Percentiles rank a stretch among this genome's conserved stretches.
Conservation (phyloP, 352 stramenopile genomes). For the Elongisporangium prolatum region DNA sequence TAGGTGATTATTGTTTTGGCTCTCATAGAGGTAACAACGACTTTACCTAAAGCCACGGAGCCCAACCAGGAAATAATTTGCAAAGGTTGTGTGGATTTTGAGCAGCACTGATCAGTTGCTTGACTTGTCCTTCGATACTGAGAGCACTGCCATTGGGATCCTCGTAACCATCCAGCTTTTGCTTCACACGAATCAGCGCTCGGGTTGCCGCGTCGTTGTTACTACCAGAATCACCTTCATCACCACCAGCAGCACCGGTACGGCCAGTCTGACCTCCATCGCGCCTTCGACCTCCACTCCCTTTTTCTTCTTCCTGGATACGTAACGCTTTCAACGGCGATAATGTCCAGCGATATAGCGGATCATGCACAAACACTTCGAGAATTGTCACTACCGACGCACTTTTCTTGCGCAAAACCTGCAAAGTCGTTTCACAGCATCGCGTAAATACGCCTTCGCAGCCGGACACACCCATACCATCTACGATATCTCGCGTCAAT, state of each 20-base stretch:
- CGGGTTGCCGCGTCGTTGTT: conserved; percentile 89
- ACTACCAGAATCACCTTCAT: conserved; percentile 11
- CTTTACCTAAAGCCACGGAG: conserved; percentile 86
- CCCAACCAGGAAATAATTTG: conserved; percentile 95
- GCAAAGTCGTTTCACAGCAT: conserved; percentile 92
- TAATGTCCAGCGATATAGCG: conserved; percentile 98
- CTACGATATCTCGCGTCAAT: conserved; percentile 98
- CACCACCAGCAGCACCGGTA: conserved; percentile 9
- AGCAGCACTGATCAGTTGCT: conserved; percentile 96
- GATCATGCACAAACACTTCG: conserved; percentile 98
- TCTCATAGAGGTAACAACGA: neutral
- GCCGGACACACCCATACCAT: conserved; percentile 97
- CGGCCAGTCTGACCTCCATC: conserved; percentile 8
- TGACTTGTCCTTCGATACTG: conserved; percentile 97
- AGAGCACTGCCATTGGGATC: conserved; percentile 95
- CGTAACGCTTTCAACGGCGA: conserved; percentile 86
- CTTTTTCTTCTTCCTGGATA: conserved; percentile 57
- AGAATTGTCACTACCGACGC: conserved; percentile 97
- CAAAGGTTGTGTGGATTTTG: conserved; percentile 95
- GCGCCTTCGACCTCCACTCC: conserved; percentile 3
- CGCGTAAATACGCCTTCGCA: conserved; percentile 95
- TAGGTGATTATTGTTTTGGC: neutral
- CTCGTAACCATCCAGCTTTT: conserved; percentile 99
- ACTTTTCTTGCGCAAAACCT: conserved; percentile 90
- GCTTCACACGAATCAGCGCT: conserved; percentile 94